Evolutionary conservation across 805 yeast species (phyloP).

Genomic region (Teunomyces gatunensis): DNA sequence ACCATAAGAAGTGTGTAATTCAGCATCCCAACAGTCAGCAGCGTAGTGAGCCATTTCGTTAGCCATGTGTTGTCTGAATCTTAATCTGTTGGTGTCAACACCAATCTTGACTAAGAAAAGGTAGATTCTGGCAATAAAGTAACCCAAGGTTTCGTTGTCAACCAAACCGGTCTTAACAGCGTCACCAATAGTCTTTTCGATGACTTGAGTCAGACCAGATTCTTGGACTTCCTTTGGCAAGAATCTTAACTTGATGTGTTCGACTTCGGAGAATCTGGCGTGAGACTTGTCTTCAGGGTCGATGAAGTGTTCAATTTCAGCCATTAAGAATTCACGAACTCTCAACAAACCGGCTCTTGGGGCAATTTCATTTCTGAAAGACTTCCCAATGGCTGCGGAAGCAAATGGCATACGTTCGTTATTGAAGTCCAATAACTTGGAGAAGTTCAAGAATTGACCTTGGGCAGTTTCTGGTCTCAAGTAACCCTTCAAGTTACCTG

Average conservation of each 20-base stretch:
- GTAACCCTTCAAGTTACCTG: constrained; percentile 93
- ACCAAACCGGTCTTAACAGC: constrained; percentile 87
- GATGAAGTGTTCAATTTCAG: constrained; percentile 97
- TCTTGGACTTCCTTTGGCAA: constrained; percentile 87
- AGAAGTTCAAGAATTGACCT: constrained; percentile 96
- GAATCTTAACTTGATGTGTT: constrained; percentile 69
- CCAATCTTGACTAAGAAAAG: constrained; percentile 84
- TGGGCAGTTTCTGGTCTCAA: constrained; percentile 99
- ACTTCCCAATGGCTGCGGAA: constrained; percentile 98
- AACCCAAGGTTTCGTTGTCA: constrained; percentile 96
- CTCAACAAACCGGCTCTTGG: constrained; percentile 97
- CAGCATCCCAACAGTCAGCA: constrained; percentile 99
- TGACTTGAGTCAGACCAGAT: constrained; percentile 71
- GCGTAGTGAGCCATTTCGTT: constrained; percentile 99
- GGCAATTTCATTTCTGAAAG: constrained; percentile 97
- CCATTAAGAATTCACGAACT: constrained; percentile 98
- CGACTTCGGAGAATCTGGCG: constrained; percentile 72
- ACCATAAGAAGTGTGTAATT: constrained; percentile 91
- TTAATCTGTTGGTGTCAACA: constrained; percentile 74
- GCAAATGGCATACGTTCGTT: constrained; percentile 98
- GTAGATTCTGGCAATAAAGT: constrained; percentile 92
- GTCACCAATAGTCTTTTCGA: constrained; percentile 74
- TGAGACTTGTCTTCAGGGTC: constrained; percentile 89
- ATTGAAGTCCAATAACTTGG: constrained; percentile 89
- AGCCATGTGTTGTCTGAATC: constrained; percentile 98